A percentile compares a stretch with the other conserved stretches of the same genome.
These are phyloP conservation scores for Rubus parviflorus DNA, from an alignment of 306 rosid genomes.

Conservation along the genomic window DNA sequence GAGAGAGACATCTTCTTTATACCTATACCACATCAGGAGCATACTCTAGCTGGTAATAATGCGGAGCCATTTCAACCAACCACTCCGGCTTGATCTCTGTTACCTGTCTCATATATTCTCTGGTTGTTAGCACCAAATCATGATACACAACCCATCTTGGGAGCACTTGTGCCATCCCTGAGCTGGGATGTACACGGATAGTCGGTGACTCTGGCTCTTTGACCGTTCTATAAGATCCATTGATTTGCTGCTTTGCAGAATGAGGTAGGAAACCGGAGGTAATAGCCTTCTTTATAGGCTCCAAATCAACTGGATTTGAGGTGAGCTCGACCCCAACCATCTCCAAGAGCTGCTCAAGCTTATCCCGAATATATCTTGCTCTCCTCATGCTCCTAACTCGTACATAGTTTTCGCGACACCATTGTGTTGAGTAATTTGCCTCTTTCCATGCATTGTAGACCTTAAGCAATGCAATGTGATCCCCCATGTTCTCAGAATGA, in stretches of 20 bases:
- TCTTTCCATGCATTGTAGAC: slow-evolving; percentile 86
- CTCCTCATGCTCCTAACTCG: slow-evolving; percentile 95
- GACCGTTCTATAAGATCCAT: slow-evolving; percentile 65
- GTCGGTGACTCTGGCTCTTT: slow-evolving; percentile 58
- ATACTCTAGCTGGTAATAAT: slow-evolving; percentile 68
- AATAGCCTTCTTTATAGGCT: slow-evolving; percentile 71
- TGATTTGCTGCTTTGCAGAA: slow-evolving; percentile 62
- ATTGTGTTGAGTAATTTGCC: slow-evolving; percentile 78
- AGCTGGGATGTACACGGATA: slow-evolving; percentile 84
- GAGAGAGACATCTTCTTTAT: slow-evolving; percentile 53
- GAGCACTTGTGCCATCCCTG: slow-evolving; percentile 70
- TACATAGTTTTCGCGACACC: slow-evolving; percentile 86
- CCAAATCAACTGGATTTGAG: slow-evolving; percentile 55
- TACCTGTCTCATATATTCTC: slow-evolving; percentile 87
- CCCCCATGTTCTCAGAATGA: slow-evolving; percentile 81
- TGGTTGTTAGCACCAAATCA: slow-evolving; percentile 81
- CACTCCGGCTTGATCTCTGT: slow-evolving; percentile 76
- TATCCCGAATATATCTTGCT: slow-evolving; percentile 81
- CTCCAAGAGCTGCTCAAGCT: slow-evolving; percentile 75
- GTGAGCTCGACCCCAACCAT: slow-evolving; percentile 76
- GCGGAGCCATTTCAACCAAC: slow-evolving; percentile 92
- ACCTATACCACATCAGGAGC: slow-evolving; percentile 53
- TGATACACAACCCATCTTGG: slow-evolving; percentile 84
- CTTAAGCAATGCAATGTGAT: slow-evolving; percentile 77
- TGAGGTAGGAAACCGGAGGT: slow-evolving; percentile 87